Evolutionary conservation across 2,329 filamentous ascomycete genomes (phyloP), one percentile per base, ranked within the genome.

Genomic region (Penicillium concentricum): DNA sequence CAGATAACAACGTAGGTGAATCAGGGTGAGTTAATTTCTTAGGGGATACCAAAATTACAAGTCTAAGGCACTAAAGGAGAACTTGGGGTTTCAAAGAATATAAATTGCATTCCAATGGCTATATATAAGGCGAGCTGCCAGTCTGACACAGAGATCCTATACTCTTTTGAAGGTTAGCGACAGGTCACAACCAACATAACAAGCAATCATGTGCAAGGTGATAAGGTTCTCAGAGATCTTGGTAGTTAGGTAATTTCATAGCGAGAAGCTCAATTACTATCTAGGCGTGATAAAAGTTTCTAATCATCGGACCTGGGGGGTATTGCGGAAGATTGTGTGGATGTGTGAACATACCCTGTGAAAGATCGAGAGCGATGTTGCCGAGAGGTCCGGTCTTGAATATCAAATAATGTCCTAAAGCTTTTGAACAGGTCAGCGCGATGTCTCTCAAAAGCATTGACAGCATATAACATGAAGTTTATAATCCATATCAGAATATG

Each of bases 401-500:
- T 9, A 45, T 22, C 47, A 37, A 51, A n/a, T 35, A 22, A 45
- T 13, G 50, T 57, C 59, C 59, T 37, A 32, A 51, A 52, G 51
- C 66, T 65, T 71, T 69, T 8, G 24, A 54, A 38, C 58, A 57
- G 24, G 65, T 72, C 48, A 74, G 69, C 62, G 50, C 51, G 30
- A 45, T 39, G 48, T 44, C 41, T 38, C 30, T 32, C 35, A 47
- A 51, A 10, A 39, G 15, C 41, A 59, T 54, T 58, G 24, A 48
- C 37, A 46, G 41, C 9, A 51, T 48, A 35, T 32, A 22, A 54
- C 18, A 56, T 16, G 38, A 41, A 28, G 20, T 52, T 30, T 37
- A 55, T 50, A 43, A 45, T 58, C 56, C 66, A 72, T 67, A 75
- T 96, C 92, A 96, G 92, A 91, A 96, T 96, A 96, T 96, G 92